phyloP scores from a whole-genome alignment of 352 stramenopile genomes.

The Thraustochytrium striatum region DNA sequence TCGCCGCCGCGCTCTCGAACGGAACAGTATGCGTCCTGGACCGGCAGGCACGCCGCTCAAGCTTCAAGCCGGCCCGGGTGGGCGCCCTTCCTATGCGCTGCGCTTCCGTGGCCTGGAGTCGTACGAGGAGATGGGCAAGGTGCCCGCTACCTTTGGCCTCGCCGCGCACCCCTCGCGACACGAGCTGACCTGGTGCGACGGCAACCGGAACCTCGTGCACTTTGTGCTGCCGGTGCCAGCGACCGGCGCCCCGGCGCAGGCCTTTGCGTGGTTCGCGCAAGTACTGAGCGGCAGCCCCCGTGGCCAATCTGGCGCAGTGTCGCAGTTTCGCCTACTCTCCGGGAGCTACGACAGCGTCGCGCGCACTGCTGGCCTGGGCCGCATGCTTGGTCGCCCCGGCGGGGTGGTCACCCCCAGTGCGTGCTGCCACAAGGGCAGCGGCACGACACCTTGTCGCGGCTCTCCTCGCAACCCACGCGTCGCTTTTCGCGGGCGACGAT shows the following conservation, averaged over 20 bases:
- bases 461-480: too few relatives aligned
- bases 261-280: background rate
- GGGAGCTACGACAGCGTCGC: too few relatives aligned
- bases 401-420: too few relatives aligned
- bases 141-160: background rate
- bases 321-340: too few relatives aligned
- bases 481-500: too few relatives aligned
- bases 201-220: conserved; percentile 29
- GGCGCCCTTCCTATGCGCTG: background rate
- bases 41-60: background rate
- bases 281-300: background rate
- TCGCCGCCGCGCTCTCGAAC: conserved; percentile 1
- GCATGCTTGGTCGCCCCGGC: too few relatives aligned
- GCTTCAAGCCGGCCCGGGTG: background rate
- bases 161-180: background rate
- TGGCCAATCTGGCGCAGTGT: too few relatives aligned
- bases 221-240: background rate
- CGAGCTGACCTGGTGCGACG: conserved; percentile 36
- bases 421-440: too few relatives aligned
- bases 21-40: background rate
- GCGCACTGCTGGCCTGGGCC: too few relatives aligned
- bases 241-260: background rate
- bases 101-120: background rate
- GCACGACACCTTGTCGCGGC: too few relatives aligned
- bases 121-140: background rate